Evolutionary conservation across 305 asterid species (phyloP).

Genomic region (Fraxinus dipetala): DNA sequence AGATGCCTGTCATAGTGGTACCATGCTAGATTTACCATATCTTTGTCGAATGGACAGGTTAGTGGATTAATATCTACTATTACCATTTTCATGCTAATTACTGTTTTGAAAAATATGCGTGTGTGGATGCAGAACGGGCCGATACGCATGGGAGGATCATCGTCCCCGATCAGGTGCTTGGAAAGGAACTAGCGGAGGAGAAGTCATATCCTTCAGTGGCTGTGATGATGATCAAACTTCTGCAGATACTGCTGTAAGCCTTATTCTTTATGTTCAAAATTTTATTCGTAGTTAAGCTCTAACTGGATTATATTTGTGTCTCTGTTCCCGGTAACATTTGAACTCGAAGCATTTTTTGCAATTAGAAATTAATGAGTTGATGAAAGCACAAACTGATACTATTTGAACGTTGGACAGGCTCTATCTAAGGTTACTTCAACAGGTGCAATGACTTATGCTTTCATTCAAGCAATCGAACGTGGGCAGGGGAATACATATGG

Average conservation of each 20-base stretch:
- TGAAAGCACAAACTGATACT: constrained; percentile 7
- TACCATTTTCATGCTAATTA: not conserved
- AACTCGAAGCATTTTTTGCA: not conserved
- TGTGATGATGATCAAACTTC: constrained; percentile 89
- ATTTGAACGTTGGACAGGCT: constrained; percentile 45
- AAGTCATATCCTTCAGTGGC: constrained; percentile 88
- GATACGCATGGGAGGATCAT: constrained; percentile 85
- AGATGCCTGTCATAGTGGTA: constrained; percentile 98
- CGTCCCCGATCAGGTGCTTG: constrained; percentile 78
- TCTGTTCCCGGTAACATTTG: not conserved
- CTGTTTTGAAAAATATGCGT: not conserved
- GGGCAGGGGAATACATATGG: constrained; percentile 81
- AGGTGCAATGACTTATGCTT: constrained; percentile 91
- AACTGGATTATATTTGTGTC: not conserved
- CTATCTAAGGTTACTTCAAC: constrained; percentile 82
- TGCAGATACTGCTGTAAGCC: constrained; percentile 75
- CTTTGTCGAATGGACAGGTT: constrained; percentile 97
- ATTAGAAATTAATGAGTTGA: not conserved
- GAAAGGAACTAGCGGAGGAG: constrained; percentile 97
- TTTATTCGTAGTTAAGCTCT: not conserved
- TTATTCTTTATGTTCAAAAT: not conserved
- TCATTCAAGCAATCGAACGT: constrained; percentile 84
- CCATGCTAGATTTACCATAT: constrained; percentile 69
- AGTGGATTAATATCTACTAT: not conserved
- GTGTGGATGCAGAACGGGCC: constrained; percentile 51